Evolutionary conservation across 352 stramenopile species (phyloP).

Genomic region (Pythium insidiosum): DNA sequence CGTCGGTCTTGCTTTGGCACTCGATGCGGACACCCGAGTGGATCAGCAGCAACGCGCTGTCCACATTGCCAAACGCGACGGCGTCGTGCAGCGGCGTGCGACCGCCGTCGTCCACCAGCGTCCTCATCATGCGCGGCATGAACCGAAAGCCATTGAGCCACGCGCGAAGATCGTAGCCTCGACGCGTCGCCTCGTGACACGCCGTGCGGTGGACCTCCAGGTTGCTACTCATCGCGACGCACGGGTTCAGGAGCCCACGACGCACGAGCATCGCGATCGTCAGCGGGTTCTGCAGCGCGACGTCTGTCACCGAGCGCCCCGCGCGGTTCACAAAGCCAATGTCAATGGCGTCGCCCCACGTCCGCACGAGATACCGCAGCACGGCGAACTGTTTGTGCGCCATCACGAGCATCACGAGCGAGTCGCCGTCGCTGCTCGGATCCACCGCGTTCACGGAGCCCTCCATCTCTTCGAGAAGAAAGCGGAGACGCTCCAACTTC

Average conservation of each 20-base stretch:
- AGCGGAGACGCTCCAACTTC: slow-evolving; percentile 1
- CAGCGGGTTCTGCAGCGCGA: slow-evolving; percentile 4
- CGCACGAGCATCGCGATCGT: slow-evolving; percentile 7
- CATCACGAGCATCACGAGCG: slow-evolving; percentile 10
- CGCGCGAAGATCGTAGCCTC: slow-evolving; percentile 15
- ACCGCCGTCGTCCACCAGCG: slow-evolving; percentile 8
- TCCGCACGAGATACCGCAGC: slow-evolving; percentile 2
- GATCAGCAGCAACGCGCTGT: slow-evolving; percentile 10
- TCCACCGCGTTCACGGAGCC: slow-evolving; percentile 3
- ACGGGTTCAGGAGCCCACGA: slow-evolving; percentile 5
- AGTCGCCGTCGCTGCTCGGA: slow-evolving; percentile 2
- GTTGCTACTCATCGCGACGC: slow-evolving; percentile 4
- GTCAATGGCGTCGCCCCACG: slow-evolving; percentile 1
- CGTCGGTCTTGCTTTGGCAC: neutral
- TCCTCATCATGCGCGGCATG: slow-evolving; percentile 9
- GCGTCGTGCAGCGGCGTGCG: slow-evolving; percentile 17
- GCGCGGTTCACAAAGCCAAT: neutral
- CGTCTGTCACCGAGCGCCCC: slow-evolving; percentile 10
- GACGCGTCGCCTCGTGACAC: slow-evolving; percentile 14
- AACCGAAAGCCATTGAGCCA: slow-evolving; percentile 16
- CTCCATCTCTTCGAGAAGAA: slow-evolving; percentile 5
- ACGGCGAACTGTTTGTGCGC: slow-evolving; percentile 1
- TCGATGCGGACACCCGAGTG: slow-evolving; percentile 6
- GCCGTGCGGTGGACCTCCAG: slow-evolving; percentile 10
- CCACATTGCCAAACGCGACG: slow-evolving; percentile 7